Evolutionary conservation across 2,329 filamentous ascomycete species (phyloP).

Genomic region (Ophiosphaerella herpotricha): DNA sequence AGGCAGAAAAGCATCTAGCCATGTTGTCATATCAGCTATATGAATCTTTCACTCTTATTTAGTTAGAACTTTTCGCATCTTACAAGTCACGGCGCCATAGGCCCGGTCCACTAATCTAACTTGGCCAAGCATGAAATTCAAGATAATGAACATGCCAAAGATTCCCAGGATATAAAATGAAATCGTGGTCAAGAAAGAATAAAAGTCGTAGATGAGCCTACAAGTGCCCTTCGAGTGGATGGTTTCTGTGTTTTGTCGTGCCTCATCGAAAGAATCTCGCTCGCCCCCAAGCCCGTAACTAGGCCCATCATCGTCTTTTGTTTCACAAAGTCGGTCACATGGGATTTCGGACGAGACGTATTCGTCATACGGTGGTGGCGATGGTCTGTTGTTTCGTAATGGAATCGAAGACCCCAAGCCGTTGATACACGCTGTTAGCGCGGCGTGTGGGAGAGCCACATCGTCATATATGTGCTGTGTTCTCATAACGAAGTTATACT

Average conservation of each 20-base stretch:
- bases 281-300: constrained; percentile 17
- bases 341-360: too few species aligned
- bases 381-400: not conserved
- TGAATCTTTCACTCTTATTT: not conserved
- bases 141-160: constrained; percentile 4
- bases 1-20: constrained; percentile 28
- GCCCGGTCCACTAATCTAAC: constrained; percentile 8
- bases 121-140: constrained; percentile 7
- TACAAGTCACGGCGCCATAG: too few species aligned
- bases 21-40: not conserved
- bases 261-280: not conserved
- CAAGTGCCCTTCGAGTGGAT: not conserved
- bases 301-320: constrained; percentile 13
- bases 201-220: constrained; percentile 1
- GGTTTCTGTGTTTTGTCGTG: not conserved
- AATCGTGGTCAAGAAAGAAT: constrained; percentile 7
- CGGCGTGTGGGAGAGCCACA: constrained; percentile 12
- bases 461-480: constrained; percentile 1
- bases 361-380: not conserved
- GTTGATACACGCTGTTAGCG: not conserved
- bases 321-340: not conserved
- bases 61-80: not conserved
- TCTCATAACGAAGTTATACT: not conserved
- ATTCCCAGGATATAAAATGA: constrained; percentile 3
- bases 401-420: not conserved